A percentile compares a stretch with the other conserved stretches of the same genome.
These are phyloP conservation scores for Elsinoe perseae DNA, from an alignment of 2,329 filamentous ascomycete species.

Conservation along the genomic window DNA sequence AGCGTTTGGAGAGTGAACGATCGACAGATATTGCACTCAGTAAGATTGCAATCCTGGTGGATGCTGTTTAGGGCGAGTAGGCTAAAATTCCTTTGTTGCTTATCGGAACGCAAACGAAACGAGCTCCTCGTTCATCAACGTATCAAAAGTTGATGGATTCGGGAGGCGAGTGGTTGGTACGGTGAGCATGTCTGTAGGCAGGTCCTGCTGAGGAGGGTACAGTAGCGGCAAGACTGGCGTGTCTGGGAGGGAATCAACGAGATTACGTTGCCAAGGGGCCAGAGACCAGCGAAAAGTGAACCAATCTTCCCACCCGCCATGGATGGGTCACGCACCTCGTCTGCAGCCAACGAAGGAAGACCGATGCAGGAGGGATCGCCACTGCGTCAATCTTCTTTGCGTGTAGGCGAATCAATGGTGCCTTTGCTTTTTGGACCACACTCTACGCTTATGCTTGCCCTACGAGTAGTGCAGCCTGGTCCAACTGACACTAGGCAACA, in stretches of 20 bases:
- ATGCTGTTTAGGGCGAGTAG: not conserved
- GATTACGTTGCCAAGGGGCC: slow-evolving; percentile 16
- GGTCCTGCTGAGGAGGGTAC: not conserved
- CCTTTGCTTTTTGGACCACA: slow-evolving; percentile 16
- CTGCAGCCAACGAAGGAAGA: slow-evolving; percentile 10
- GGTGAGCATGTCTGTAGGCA: not conserved
- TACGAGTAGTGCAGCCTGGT: slow-evolving; percentile 15
- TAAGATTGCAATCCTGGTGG: slow-evolving; percentile 7
- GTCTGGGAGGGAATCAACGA: slow-evolving; percentile 10
- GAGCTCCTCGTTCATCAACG: not conserved
- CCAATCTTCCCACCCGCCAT: slow-evolving; percentile 15
- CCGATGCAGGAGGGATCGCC: slow-evolving; percentile 14
- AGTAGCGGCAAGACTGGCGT: not conserved
- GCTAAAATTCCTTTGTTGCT: slow-evolving; percentile 9
- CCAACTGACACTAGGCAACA: slow-evolving; percentile 16
- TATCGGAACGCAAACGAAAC: not conserved
- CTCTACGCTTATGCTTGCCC: slow-evolving; percentile 15
- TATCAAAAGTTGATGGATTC: slow-evolving; percentile 1
- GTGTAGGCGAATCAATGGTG: slow-evolving; percentile 6
- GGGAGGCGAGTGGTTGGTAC: not conserved
- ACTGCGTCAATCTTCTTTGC: slow-evolving; percentile 11
- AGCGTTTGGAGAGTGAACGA: slow-evolving; percentile 1
- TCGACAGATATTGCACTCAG: slow-evolving; percentile 5
- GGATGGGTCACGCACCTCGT: slow-evolving; percentile 5
- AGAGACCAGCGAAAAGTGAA: slow-evolving; percentile 6